A percentile compares a stretch with the other conserved stretches of the same genome.
Evolutionary conservation across 805 yeast genomes (phyloP).

Genomic region (Osmozyma mogii): DNA sequence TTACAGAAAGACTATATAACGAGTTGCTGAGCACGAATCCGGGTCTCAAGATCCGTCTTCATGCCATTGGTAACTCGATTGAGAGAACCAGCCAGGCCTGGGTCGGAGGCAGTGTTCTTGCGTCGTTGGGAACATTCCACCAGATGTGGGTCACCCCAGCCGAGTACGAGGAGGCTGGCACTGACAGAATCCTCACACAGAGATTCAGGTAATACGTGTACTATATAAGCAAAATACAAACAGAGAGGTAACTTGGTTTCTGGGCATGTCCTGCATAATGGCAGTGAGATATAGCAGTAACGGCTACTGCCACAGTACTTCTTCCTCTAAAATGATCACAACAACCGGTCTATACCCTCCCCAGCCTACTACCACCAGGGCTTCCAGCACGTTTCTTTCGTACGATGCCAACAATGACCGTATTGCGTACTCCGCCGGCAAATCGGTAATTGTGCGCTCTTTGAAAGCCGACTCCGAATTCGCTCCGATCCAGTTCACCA

Average conservation of each 20-base stretch:
- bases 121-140: conserved; percentile 89
- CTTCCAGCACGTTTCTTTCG: conserved; percentile 61
- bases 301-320: too few relatives aligned
- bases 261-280: too few relatives aligned
- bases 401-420: conserved; percentile 64
- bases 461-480: conserved; percentile 42
- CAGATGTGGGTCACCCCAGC: conserved; percentile 87
- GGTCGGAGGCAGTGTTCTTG: conserved; percentile 87
- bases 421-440: conserved; percentile 76
- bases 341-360: conserved; percentile 50
- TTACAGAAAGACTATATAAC: conserved; percentile 65
- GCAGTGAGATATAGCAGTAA: too few relatives aligned
- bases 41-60: conserved; percentile 76
- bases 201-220: conserved; percentile 79
- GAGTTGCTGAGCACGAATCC: conserved; percentile 70
- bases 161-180: conserved; percentile 85
- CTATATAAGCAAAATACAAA: too few relatives aligned
- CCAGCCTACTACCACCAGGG: conserved; percentile 71
- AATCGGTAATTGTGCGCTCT: conserved; percentile 66
- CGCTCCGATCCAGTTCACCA: conserved; percentile 54
- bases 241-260: too few relatives aligned
- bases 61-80: conserved; percentile 67
- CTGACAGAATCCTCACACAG: conserved; percentile 68
- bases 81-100: conserved; percentile 80
- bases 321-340: too few relatives aligned